Evolutionary conservation across 768 basidiomycete species (phyloP).

Genomic region (Galerina marginata): DNA sequence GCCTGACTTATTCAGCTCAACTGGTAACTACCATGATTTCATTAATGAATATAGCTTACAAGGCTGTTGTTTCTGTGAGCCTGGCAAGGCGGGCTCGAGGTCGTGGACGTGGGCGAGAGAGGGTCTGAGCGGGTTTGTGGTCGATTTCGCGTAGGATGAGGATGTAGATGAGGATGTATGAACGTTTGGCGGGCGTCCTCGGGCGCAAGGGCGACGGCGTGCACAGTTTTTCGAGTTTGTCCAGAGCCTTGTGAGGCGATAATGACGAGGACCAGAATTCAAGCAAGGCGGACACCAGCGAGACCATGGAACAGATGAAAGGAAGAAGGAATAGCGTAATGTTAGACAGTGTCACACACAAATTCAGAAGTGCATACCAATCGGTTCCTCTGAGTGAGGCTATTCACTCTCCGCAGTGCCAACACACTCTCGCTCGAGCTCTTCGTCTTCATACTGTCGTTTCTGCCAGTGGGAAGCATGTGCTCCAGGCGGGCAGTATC

Average conservation of each 20-base stretch:
- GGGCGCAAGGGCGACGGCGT: slow-evolving; percentile 56
- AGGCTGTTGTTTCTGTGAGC: no score
- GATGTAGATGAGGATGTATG: slow-evolving; percentile 42
- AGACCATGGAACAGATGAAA: slow-evolving; percentile 27
- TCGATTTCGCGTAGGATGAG: slow-evolving; percentile 32
- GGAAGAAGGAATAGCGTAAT: slow-evolving; percentile 12
- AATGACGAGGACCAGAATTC: slow-evolving; percentile 35
- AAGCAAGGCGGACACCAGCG: slow-evolving; percentile 29
- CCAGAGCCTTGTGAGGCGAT: slow-evolving; percentile 55
- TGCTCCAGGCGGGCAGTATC: slow-evolving; percentile 59
- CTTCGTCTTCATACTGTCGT: slow-evolving; percentile 28
- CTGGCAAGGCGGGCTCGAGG: slow-evolving; percentile 55
- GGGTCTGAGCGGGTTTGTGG: slow-evolving; percentile 39
- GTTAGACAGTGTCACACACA: slow-evolving; percentile 16
- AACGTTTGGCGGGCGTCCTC: slow-evolving; percentile 30
- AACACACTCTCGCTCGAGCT: slow-evolving; percentile 57
- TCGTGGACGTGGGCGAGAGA: no score
- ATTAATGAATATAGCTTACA: no score
- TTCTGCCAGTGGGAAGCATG: slow-evolving; percentile 31
- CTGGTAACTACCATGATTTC: no score
- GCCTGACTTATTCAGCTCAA: no score
- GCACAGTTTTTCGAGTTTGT: slow-evolving; percentile 67
- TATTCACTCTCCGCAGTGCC: slow-evolving; percentile 72
- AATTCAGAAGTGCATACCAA: slow-evolving; percentile 52
- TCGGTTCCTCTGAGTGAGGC: slow-evolving; percentile 72